Evolutionary conservation across 805 yeast genomes (phyloP).

Genomic region (Lipomyces mesembrius): DNA sequence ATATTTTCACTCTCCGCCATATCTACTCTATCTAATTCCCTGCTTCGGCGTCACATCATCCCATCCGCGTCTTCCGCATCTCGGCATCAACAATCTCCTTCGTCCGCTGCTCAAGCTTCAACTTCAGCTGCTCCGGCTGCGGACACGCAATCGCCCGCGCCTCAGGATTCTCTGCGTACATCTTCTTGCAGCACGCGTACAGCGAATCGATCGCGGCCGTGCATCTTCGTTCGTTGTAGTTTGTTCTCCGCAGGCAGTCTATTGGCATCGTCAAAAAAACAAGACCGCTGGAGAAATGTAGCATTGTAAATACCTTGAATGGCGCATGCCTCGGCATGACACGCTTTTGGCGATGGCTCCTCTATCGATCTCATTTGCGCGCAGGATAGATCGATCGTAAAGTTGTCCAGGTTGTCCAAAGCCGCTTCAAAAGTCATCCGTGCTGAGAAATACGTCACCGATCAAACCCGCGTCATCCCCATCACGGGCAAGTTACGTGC

Average conservation of each 20-base stretch:
- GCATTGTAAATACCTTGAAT: constrained; percentile 59
- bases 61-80: constrained; percentile 41
- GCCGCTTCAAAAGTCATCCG: no score
- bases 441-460: background rate
- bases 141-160: constrained; percentile 81
- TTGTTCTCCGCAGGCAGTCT: constrained; percentile 66
- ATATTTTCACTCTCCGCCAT: no score
- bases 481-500: no score
- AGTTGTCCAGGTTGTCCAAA: no score
- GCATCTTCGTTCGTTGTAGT: constrained; percentile 77
- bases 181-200: constrained; percentile 73
- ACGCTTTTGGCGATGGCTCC: constrained; percentile 47
- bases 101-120: constrained; percentile 68
- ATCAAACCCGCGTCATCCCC: background rate
- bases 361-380: constrained; percentile 2
- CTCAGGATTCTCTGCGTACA: constrained; percentile 66
- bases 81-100: constrained; percentile 64
- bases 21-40: no score
- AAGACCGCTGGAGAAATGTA: no score
- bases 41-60: constrained; percentile 4
- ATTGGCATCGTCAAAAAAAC: background rate
- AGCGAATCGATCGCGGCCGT: constrained; percentile 67
- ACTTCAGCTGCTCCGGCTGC: constrained; percentile 60
- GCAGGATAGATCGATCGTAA: no score
- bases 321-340: constrained; percentile 80